Base-by-base conservation (phyloP, 805 yeast genomes). In the Myxozyma geophila region DNA sequence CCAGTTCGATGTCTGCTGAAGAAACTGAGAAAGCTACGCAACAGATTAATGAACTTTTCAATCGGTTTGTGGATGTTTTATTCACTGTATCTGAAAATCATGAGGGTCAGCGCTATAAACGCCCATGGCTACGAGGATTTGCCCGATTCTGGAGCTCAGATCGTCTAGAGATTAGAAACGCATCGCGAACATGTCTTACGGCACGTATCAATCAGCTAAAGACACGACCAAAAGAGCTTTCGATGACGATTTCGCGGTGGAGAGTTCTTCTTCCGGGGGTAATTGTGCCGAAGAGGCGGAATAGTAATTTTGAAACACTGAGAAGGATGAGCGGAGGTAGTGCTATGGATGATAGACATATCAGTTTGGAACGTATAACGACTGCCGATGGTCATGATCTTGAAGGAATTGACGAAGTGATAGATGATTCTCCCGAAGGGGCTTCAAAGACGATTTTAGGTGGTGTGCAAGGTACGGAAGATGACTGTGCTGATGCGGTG, bases 81-180 rank as follows among this genome's bases (percentile, higher is more conserved):
- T 62, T 64, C 36, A 36, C 57, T 13, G 47, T 49, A 1, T 50
- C 61, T 4, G 63, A 62, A 43, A 39, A 28, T n/a, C 23, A 35
- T 7, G 61, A 60, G 17, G 64, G 64, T 33, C 40, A n/a, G 35
- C 48, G 21, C 7, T 60, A 57, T 36, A 64, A 64, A 39, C 58
- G 58, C 1, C 69, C 69, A 17, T 66, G 69, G 69, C 35, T 66
- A 10, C 69, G 69, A 17, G 69, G 64, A 17, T 66, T 66, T 43
- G 69, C 69, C 1, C 15, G 69, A 50, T 66, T 64, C 40, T 66
- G 69, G 69, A 52, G 50, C 2, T 44, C 58, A 8, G 64, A 54
- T 19, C 23, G 62, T n/a, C 15, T 4, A 8, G 57, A 54, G 21
- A 47, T 66, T 8, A 44, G 64, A 36, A 41, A 9, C 12, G 60